Conservation (phyloP, 202 grass and related monocot genomes). For the Hordeum pubiflorum region DNA sequence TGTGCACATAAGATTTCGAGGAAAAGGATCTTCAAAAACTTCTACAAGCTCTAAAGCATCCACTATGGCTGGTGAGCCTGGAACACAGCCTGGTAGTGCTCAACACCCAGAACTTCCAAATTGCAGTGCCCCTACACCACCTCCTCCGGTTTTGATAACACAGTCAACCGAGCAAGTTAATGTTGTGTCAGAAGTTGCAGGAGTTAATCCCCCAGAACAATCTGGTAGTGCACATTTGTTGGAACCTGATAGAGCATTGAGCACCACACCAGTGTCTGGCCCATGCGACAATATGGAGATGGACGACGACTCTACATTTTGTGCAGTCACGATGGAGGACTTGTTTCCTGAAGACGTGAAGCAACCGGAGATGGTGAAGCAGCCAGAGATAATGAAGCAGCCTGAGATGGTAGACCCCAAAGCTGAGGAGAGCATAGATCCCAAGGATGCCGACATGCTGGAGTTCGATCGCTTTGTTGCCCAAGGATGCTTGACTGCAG, state of each 20-base stretch:
- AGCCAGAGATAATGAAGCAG: conserved; percentile 6
- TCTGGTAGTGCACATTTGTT: not conserved
- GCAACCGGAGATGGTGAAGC: conserved; percentile 25
- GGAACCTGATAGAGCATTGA: conserved; percentile 22
- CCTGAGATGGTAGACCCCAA: conserved; percentile 1
- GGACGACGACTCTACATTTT: conserved; percentile 27
- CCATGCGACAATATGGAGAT: conserved; percentile 33
- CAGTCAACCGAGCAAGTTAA: conserved; percentile 28
- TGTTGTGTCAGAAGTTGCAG: conserved; percentile 24
- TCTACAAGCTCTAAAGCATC: conserved; percentile 35
- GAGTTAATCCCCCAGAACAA: conserved; percentile 16
- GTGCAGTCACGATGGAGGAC: conserved; percentile 44
- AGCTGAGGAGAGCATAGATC: conserved; percentile 22
- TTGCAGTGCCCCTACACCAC: conserved; percentile 7
- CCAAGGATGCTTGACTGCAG: conserved; percentile 22
- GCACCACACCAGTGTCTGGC: conserved; percentile 1
- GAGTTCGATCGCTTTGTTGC: conserved; percentile 54
- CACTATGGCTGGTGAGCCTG: conserved; percentile 19
- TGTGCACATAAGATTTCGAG: conserved; percentile 69
- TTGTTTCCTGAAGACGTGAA: conserved; percentile 62
- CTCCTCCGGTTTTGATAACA: not conserved
- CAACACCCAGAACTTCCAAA: conserved; percentile 14
- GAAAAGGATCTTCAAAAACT: conserved; percentile 36
- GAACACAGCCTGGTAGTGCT: conserved; percentile 25
- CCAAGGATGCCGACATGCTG: conserved; percentile 54